Evolutionary conservation across 2,329 filamentous ascomycete species (phyloP), one percentile per base, ranked within the genome.

Genomic region (Stachybotrys chartarum): DNA sequence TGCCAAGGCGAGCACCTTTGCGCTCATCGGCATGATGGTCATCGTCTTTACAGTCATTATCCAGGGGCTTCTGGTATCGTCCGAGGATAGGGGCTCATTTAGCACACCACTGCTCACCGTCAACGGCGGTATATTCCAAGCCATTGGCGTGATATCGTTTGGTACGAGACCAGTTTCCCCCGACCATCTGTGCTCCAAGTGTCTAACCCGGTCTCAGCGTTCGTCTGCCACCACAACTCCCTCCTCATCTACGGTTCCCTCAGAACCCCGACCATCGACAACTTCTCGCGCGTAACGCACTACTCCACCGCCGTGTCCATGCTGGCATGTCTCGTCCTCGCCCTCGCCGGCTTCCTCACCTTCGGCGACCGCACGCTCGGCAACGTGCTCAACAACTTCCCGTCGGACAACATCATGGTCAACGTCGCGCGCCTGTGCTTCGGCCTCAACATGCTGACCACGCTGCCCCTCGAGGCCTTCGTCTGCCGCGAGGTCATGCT

Each of bases 381-480:
- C 68, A 99, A 99, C 70, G 91, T 99, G 53, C 85, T 99, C 64
- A 99, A 99, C 78, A 99, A 99, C 75, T 97, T 99, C 68, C 89
- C 92, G 1, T 79, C 85, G 18, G 85, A 95, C 72, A 97, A 96
- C 72, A 80, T 87, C 63, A 87, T 97, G 84, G 91, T 97, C 68
- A 97, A 97, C 72, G 81, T 99, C 56, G 94, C 94, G 24, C 87
- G 94, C 54, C 81, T 99, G 52, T 97, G 91, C 74, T 97, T 99
- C 68, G 94, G 94, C 2, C 82, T 99, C 61, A 99, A 99, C 78
- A 99, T 99, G 94, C 84, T 99, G 65, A 97, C 94, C 14, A 97
- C 94, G 1, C 78, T 99, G 42, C 94, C 94, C 0, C 86, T 99
- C 57, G 94, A 99, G 77, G 92, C 91, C 16, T 99, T 99, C 70